phyloP scores from a whole-genome alignment of 331 rosid species.

The Rhamnella rubrinervis region DNA sequence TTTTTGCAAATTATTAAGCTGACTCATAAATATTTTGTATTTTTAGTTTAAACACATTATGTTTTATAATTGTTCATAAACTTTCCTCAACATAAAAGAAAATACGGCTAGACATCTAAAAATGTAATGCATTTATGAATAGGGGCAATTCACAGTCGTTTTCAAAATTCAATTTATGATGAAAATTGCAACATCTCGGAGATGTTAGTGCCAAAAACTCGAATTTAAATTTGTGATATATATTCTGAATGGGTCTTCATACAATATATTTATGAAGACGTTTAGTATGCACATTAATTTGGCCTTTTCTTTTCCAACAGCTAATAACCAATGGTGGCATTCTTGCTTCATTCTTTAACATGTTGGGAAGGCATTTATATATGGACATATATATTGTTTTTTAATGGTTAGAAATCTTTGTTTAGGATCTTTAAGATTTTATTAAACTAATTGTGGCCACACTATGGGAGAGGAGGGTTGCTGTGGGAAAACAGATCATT shows the following conservation, averaged over 20 bases:
- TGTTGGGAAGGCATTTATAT: constrained; percentile 2
- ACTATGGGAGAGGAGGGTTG: neutral
- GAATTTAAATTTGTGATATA: neutral
- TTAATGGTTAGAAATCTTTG: neutral
- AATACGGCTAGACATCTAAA: too few species aligned
- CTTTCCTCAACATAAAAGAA: too few species aligned
- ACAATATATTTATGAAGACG: neutral
- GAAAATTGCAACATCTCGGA: too few species aligned
- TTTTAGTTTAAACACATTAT: too few species aligned
- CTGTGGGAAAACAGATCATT: neutral
- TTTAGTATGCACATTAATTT: neutral
- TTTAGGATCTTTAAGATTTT: constrained; percentile 9
- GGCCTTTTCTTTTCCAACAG: constrained; percentile 30
- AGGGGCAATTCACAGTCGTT: too few species aligned
- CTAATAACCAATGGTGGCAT: constrained; percentile 26
- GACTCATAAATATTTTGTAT: too few species aligned
- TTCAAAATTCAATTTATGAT: too few species aligned
- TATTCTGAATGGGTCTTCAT: neutral
- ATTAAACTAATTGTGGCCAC: constrained; percentile 1
- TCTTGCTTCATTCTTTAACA: constrained; percentile 54
- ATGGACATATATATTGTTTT: constrained; percentile 3
- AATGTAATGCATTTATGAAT: too few species aligned
- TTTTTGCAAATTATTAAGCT: too few species aligned
- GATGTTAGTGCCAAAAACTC: too few species aligned
- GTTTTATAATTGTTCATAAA: too few species aligned